Conservation (phyloP, 257 asterid genomes). For the Catharanthus roseus region DNA sequence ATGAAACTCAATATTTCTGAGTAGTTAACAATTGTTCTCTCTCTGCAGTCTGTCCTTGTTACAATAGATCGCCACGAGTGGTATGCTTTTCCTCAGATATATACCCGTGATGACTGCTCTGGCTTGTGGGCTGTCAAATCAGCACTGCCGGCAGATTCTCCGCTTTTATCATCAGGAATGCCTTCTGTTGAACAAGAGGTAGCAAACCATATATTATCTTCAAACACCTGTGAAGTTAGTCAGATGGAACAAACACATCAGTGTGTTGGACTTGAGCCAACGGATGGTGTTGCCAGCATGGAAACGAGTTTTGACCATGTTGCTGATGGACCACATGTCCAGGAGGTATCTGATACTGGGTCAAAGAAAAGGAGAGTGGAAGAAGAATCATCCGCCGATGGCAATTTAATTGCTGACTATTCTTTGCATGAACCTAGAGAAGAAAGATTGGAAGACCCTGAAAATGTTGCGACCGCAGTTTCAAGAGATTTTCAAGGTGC, state of each 20-base stretch:
- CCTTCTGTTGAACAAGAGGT: slow-evolving; percentile 35
- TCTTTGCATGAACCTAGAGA: slow-evolving; percentile 58
- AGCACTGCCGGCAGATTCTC: slow-evolving; percentile 60
- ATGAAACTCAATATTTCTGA: background rate
- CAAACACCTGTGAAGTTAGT: slow-evolving; percentile 41
- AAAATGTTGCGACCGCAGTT: slow-evolving; percentile 44
- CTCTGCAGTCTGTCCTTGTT: slow-evolving; percentile 91
- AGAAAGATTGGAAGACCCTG: slow-evolving; percentile 54
- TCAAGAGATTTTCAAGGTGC: slow-evolving; percentile 63
- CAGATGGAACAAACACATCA: slow-evolving; percentile 62
- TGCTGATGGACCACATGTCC: slow-evolving; percentile 45
- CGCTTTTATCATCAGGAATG: slow-evolving; percentile 37
- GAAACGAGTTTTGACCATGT: slow-evolving; percentile 66
- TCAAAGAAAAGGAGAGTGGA: slow-evolving; percentile 71
- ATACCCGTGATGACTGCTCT: slow-evolving; percentile 79
- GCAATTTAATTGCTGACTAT: slow-evolving; percentile 44
- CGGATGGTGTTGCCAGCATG: slow-evolving; percentile 68
- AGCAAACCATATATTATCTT: slow-evolving; percentile 37
- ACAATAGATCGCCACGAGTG: slow-evolving; percentile 97
- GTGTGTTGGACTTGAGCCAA: slow-evolving; percentile 47
- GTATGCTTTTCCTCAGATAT: slow-evolving; percentile 92
- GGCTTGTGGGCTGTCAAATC: slow-evolving; percentile 80
- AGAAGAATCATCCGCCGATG: slow-evolving; percentile 65
- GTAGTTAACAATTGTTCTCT: background rate
- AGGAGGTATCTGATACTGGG: slow-evolving; percentile 77